Conservation (phyloP, 139 green algal species). For the Chlorella sp. region DNA sequence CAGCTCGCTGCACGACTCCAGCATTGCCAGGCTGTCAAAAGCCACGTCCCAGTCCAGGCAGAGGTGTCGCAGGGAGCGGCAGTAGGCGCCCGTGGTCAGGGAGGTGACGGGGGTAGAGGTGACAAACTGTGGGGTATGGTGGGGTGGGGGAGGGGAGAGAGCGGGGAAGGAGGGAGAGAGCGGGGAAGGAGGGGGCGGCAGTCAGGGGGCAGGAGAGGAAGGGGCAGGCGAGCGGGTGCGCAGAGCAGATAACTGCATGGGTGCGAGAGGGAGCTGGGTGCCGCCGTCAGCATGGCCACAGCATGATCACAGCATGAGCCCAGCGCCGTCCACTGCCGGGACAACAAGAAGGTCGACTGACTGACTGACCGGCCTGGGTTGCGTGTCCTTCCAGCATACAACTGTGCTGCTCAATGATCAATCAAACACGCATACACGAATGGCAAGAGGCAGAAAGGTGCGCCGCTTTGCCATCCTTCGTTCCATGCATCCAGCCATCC, state of each 20-base stretch:
- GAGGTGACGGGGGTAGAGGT: background rate
- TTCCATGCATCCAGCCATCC: background rate
- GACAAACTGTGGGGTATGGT: conserved; percentile 2
- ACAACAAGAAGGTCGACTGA: no score
- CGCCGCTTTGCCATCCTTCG: no score
- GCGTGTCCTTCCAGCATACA: no score
- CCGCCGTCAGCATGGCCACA: background rate
- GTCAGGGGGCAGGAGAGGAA: background rate
- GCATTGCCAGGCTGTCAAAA: conserved; percentile 7
- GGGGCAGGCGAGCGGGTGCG: no score
- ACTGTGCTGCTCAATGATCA: no score
- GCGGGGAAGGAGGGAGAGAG: background rate
- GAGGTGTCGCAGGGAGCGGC: conserved; percentile 22
- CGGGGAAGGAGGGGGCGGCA: background rate
- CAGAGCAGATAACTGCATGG: no score
- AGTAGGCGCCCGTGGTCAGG: conserved; percentile 3
- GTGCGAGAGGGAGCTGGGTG: no score
- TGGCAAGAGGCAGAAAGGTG: no score
- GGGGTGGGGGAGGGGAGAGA: no score
- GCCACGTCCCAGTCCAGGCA: conserved; percentile 26
- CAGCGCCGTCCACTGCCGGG: background rate
- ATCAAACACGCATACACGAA: no score
- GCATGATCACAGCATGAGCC: background rate
- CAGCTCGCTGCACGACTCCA: conserved; percentile 7
- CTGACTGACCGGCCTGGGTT: no score